Percentiles rank a stretch among this genome's conserved stretches.
Conservation (phyloP, 2,329 filamentous ascomycete genomes). For the Colletotrichum limetticola region DNA sequence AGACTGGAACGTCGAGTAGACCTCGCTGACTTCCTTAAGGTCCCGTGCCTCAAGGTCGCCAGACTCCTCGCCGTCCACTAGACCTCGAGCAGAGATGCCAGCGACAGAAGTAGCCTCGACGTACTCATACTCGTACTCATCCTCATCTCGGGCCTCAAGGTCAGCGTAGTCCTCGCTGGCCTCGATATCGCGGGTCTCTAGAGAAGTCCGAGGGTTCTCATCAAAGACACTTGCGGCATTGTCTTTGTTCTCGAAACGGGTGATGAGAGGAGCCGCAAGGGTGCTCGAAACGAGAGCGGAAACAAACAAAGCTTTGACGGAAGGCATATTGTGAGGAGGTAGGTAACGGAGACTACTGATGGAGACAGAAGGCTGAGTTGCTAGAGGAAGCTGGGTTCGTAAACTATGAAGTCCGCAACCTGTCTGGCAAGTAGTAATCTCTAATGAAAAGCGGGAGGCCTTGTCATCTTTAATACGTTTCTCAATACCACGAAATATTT, state of each 20-base stretch:
- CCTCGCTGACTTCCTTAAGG: neutral
- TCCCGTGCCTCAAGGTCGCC: neutral
- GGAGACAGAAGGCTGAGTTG: too few species aligned
- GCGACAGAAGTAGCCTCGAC: neutral
- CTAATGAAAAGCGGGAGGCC: too few species aligned
- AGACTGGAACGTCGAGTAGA: neutral
- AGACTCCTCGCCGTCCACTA: neutral
- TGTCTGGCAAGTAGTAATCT: neutral
- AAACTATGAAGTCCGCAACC: neutral
- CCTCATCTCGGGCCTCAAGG: neutral
- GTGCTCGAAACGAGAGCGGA: neutral
- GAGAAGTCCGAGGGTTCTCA: neutral
- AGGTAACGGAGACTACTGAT: neutral
- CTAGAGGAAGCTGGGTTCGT: neutral
- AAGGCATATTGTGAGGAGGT: neutral
- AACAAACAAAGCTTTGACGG: neutral
- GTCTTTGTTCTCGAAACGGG: neutral
- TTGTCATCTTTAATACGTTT: conserved; percentile 6
- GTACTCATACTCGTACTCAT: neutral
- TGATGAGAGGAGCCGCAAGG: neutral
- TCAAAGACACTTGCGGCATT: neutral
- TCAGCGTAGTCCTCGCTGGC: neutral
- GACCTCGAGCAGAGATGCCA: neutral
- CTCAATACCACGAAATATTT: neutral
- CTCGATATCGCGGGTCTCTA: neutral